These are phyloP conservation scores for Syzygium oleosum DNA, from an alignment of 345 rosid species.

Conservation along the genomic window DNA sequence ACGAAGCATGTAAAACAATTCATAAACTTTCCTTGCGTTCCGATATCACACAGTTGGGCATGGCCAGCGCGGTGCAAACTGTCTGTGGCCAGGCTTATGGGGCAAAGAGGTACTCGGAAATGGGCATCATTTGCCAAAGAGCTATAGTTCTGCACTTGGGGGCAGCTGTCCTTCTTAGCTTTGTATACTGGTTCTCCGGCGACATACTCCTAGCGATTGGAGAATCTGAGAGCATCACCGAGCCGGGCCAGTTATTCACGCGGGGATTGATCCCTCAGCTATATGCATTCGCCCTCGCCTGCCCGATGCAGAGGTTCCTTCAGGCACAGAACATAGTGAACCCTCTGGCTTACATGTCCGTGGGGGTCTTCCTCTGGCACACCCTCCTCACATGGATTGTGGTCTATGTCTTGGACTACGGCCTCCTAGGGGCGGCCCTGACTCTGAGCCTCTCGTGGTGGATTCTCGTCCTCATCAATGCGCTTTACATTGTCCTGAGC, in stretches of 20 bases:
- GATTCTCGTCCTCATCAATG: conserved; percentile 37
- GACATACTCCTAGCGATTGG: conserved; percentile 51
- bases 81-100: conserved; percentile 97
- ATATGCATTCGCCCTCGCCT: conserved; percentile 72
- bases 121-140: conserved; percentile 85
- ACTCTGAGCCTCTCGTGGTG: conserved; percentile 78
- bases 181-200: conserved; percentile 66
- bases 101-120: conserved; percentile 57
- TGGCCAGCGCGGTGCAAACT: conserved; percentile 99
- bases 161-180: conserved; percentile 63
- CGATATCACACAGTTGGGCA: conserved; percentile 45
- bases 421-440: conserved; percentile 69
- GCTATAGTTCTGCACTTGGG: conserved; percentile 71
- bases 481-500: conserved; percentile 53
- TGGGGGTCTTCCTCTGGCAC: conserved; percentile 69
- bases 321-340: conserved; percentile 96
- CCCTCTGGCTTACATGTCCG: conserved; percentile 73
- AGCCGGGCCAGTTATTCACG: conserved; percentile 58
- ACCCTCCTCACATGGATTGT: conserved; percentile 62
- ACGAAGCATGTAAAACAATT: neutral
- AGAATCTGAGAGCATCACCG: conserved; percentile 46
- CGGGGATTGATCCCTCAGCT: conserved; percentile 77
- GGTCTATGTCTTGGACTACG: conserved; percentile 34
- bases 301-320: conserved; percentile 86
- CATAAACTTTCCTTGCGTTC: neutral